Conservation (phyloP, 148 eudicot species). For the Camellia lanceoleosa region DNA sequence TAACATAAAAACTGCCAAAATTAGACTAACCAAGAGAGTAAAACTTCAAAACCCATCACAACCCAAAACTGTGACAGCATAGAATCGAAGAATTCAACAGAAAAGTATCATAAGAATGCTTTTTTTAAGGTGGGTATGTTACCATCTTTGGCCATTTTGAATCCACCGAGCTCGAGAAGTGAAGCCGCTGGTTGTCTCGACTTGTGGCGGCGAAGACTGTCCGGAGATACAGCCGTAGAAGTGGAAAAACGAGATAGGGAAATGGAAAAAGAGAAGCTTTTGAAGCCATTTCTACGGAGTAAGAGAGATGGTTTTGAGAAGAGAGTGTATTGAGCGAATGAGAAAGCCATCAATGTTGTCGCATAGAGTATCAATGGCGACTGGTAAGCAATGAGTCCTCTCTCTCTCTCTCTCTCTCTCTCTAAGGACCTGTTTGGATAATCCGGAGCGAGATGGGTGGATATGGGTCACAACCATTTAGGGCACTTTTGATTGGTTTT, state of each 20-base stretch:
- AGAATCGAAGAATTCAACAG: neutral
- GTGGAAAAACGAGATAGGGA: slow-evolving; percentile 36
- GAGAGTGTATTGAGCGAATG: slow-evolving; percentile 34
- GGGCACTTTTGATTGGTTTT: no score
- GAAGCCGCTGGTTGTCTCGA: slow-evolving; percentile 47
- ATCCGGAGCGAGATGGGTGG: neutral
- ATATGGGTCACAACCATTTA: no score
- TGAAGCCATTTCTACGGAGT: slow-evolving; percentile 20
- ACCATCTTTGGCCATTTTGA: slow-evolving; percentile 69
- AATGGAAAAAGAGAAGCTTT: slow-evolving; percentile 22
- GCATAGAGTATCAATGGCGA: neutral
- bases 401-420: neutral
- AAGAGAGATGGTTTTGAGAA: slow-evolving; percentile 39
- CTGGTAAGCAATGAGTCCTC: slow-evolving; percentile 14
- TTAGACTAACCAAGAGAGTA: neutral
- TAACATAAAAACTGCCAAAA: neutral
- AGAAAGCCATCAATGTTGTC: slow-evolving; percentile 32
- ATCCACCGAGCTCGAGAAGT: slow-evolving; percentile 63
- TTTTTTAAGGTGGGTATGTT: slow-evolving; percentile 19
- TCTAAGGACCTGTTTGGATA: slow-evolving; percentile 18
- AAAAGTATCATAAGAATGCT: slow-evolving; percentile 11
- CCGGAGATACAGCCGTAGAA: slow-evolving; percentile 27
- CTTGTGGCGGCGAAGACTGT: slow-evolving; percentile 28
- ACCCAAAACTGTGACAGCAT: neutral
- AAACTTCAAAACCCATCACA: slow-evolving; percentile 3